phyloP scores from a whole-genome alignment of 441 rosid genomes.

The Gossypium aridum region DNA sequence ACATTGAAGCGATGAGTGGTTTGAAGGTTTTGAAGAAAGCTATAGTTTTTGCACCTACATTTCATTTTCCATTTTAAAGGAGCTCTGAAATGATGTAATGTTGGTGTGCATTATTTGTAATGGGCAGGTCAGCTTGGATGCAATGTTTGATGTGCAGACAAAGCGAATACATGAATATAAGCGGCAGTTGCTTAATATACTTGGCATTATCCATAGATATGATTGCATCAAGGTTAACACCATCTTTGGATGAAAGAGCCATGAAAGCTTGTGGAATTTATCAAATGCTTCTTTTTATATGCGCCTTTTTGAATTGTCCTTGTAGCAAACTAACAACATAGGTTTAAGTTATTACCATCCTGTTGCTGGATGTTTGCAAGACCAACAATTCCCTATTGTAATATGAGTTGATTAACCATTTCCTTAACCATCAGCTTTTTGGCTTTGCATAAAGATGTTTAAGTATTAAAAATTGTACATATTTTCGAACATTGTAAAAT shows the following conservation, averaged over 20 bases:
- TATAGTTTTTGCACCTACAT: conserved; percentile 4
- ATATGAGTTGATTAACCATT: background rate
- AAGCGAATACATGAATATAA: conserved; percentile 60
- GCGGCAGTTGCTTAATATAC: conserved; percentile 46
- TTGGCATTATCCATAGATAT: conserved; percentile 45
- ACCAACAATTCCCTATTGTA: background rate
- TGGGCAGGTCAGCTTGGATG: conserved; percentile 37
- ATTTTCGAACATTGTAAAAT: background rate
- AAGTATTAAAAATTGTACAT: background rate
- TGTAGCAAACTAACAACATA: background rate
- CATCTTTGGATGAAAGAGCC: background rate
- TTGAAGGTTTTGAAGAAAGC: conserved; percentile 33
- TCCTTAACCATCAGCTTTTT: background rate
- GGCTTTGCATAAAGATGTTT: background rate
- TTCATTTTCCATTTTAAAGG: conserved; percentile 1
- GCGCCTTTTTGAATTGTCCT: background rate
- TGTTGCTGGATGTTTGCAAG: background rate
- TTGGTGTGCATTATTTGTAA: background rate
- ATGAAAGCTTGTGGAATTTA: conserved; percentile 4
- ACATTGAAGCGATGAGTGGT: conserved; percentile 52
- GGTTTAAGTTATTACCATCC: background rate
- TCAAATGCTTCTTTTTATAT: background rate
- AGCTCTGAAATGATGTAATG: conserved; percentile 11
- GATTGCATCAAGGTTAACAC: conserved; percentile 38
- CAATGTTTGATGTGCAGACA: conserved; percentile 58